These are phyloP conservation scores for Fusarium austroafricanum DNA, from an alignment of 2,329 filamentous ascomycete species.

Conservation along the genomic window DNA sequence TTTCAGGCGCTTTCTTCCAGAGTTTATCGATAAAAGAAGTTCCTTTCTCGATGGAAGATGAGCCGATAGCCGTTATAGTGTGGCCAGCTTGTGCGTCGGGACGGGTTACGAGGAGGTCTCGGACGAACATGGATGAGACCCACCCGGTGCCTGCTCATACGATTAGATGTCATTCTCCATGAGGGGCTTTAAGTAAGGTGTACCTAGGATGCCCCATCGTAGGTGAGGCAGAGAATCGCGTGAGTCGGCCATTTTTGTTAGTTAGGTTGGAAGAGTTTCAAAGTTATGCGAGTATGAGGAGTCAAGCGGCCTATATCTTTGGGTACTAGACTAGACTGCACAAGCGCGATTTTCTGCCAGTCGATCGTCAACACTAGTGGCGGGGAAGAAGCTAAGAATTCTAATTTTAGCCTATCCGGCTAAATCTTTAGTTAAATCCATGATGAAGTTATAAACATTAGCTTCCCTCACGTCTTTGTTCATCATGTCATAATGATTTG, in stretches of 20 bases:
- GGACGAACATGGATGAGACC: slow-evolving; percentile 28
- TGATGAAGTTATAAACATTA: too few relatives aligned
- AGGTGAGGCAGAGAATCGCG: not conserved
- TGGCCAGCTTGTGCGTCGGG: slow-evolving; percentile 12
- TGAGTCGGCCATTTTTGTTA: slow-evolving; percentile 23
- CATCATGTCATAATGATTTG: too few relatives aligned
- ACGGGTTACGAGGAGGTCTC: slow-evolving; percentile 7
- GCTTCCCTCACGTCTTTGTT: too few relatives aligned
- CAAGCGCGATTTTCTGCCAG: too few relatives aligned
- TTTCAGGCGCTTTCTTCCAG: not conserved
- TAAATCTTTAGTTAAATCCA: too few relatives aligned
- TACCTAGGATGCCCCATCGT: slow-evolving; percentile 20
- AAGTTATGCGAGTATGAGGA: too few relatives aligned
- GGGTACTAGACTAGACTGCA: not conserved
- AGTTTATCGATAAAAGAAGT: slow-evolving; percentile 10
- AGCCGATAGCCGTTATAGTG: slow-evolving; percentile 11
- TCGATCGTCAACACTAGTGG: too few relatives aligned
- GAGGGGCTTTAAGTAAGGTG: rapidly evolving
- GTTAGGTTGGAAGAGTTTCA: rapidly evolving
- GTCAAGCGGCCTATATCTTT: too few relatives aligned
- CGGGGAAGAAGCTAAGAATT: too few relatives aligned
- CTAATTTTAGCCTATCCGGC: too few relatives aligned
- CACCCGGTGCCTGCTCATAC: slow-evolving; percentile 13
- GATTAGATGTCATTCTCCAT: not conserved
- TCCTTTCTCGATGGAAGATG: not conserved